Evolutionary conservation across 306 rosid species (phyloP), one percentile per base, ranked within the genome.

Genomic region (Mucuna pruriens): DNA sequence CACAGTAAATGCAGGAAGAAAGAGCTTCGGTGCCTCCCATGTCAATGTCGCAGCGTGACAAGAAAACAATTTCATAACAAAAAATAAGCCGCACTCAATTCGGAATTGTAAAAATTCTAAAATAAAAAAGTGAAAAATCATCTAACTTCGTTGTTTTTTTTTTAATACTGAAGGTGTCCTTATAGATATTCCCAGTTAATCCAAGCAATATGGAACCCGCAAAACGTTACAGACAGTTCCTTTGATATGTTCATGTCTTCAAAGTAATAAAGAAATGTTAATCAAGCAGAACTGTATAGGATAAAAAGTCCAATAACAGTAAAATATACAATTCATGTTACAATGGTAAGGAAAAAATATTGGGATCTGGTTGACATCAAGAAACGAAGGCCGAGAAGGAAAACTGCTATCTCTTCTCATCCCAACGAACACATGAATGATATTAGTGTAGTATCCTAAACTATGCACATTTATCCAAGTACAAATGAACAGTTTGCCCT

Each of bases 361-460:
- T 17, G 16, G 49, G 83, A 70, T 70, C 52, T 71, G 51, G 57
- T 77, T 83, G 12, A 75, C 73, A 76, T 76, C 77, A 74, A 62
- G 66, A 68, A 42, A 66, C 33, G 68, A 62, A 22, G 87, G 80
- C 74, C 36, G 77, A 74, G 89, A 89, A 84, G 89, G 90, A 90
- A 88, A 89, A 86, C 44, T 81, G 89, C 55, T 23, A 73, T 60
- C 89, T 81, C 87, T 89, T 90, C 92, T 69, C 87, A 75, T 80
- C 76, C 79, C 66, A 70, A 22, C 5, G 15, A 61, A 68, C 8
- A 66, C 10, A 5, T 17, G 36, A 78, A 86, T 49, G 61, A 54
- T 33, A 60, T 79, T 25, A 16, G 63, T 61, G 66, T 38, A 63
- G 75, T 61, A 68, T 44, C 64, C 29, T 57, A 66, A 68, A 72